A percentile compares a stretch with the other conserved stretches of the same genome.
These are phyloP conservation scores for Penicillium egyptiacum DNA, from an alignment of 495 filamentous ascomycete species.

Conservation along the genomic window DNA sequence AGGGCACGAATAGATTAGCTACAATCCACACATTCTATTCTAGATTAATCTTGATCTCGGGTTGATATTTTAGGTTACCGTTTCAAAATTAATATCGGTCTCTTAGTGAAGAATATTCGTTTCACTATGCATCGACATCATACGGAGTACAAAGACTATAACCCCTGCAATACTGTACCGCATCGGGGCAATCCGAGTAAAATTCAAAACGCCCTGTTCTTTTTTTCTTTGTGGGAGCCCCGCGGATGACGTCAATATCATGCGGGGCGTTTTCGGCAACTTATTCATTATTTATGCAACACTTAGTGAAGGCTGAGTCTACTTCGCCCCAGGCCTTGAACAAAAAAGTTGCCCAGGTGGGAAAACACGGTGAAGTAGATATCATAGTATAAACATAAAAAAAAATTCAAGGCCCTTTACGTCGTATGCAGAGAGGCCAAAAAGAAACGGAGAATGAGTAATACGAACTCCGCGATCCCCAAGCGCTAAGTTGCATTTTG, in stretches of 20 bases:
- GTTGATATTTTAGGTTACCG: not conserved
- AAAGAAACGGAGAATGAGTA: too few species aligned
- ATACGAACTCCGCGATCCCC: too few species aligned
- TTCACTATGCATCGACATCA: not conserved
- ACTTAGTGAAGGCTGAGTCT: not conserved
- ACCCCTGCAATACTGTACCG: not conserved
- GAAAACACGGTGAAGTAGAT: not conserved
- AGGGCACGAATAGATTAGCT: not conserved
- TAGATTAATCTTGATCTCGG: conserved; percentile 1
- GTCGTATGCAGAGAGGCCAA: too few species aligned
- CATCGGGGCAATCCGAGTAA: not conserved
- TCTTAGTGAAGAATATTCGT: not conserved
- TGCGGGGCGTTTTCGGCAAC: conserved; percentile 6
- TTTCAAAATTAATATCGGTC: not conserved
- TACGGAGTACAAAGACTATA: not conserved
- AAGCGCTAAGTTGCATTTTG: not conserved
- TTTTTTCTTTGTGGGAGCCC: conserved; percentile 1
- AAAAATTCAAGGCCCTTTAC: too few species aligned
- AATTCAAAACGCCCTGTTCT: not conserved
- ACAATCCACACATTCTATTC: not conserved
- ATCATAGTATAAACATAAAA: too few species aligned
- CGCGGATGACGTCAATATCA: conserved; percentile 2
- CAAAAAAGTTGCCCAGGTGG: not conserved
- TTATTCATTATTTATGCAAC: not conserved
- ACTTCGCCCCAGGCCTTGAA: not conserved